These are phyloP conservation scores for Daldinia concentrica DNA, from an alignment of 495 filamentous ascomycete species.

Conservation along the genomic window DNA sequence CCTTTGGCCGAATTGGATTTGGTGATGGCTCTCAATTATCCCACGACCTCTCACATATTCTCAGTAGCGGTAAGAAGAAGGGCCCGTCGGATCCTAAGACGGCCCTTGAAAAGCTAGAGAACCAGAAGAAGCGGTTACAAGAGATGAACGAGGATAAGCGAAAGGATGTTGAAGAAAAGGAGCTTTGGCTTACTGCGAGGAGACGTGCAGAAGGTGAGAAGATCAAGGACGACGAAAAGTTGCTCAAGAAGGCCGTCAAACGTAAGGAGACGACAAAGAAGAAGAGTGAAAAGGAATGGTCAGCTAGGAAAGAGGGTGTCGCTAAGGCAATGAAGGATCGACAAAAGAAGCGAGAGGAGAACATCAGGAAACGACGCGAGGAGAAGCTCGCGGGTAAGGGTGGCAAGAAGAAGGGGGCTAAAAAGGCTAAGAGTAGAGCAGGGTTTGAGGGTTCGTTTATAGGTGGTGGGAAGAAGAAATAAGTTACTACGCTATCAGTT, in stretches of 20 bases:
- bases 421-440: conserved; percentile 69
- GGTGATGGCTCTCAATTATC: conserved; percentile 82
- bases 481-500: conserved; percentile 8
- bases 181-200: conserved; percentile 90
- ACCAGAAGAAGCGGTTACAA: conserved; percentile 74
- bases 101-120: conserved; percentile 72
- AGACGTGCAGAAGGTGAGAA: conserved; percentile 90
- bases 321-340: conserved; percentile 76
- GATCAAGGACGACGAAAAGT: conserved; percentile 83
- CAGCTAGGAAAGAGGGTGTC: conserved; percentile 78
- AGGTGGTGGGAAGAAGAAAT: conserved; percentile 54
- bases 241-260: conserved; percentile 95
- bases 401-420: conserved; percentile 64
- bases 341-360: conserved; percentile 89
- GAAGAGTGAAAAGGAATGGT: conserved; percentile 91
- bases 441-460: conserved; percentile 96
- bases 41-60: conserved; percentile 67
- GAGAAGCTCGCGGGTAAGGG: conserved; percentile 71
- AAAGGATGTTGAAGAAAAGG: conserved; percentile 88
- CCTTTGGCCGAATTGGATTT: conserved; percentile 88
- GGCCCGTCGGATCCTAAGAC: conserved; percentile 84
- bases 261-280: conserved; percentile 88
- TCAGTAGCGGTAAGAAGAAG: conserved; percentile 66
- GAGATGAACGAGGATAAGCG: conserved; percentile 79
- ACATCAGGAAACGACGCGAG: conserved; percentile 84